phyloP scores from a whole-genome alignment of 768 basidiomycete genomes.

The Leccinum subgranulosum region DNA sequence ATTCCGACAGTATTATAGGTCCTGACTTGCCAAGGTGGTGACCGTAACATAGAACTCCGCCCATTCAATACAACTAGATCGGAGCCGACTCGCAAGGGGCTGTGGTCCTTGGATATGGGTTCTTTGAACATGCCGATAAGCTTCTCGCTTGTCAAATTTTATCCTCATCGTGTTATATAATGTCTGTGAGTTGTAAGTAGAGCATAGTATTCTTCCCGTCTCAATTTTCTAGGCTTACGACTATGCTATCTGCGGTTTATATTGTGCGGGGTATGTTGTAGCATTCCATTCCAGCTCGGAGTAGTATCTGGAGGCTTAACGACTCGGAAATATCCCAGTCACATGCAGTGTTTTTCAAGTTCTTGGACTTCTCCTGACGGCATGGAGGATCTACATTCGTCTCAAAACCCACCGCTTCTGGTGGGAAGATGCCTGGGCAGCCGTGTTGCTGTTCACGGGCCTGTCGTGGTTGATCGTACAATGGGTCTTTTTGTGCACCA shows the following conservation, averaged over 20 bases:
- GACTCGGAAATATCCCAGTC: conserved; percentile 8
- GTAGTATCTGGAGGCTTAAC: background rate
- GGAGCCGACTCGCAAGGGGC: background rate
- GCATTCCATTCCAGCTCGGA: background rate
- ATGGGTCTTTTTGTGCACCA: conserved; percentile 6
- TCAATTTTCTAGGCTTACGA: background rate
- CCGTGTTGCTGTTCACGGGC: conserved; percentile 7
- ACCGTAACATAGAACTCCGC: background rate
- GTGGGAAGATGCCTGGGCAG: conserved; percentile 22
- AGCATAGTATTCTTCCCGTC: background rate
- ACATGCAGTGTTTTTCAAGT: conserved; percentile 8
- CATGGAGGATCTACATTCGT: conserved; percentile 19
- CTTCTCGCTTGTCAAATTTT: conserved; percentile 2
- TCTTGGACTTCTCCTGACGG: conserved; percentile 14
- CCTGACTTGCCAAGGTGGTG: background rate
- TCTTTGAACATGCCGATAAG: conserved; percentile 3
- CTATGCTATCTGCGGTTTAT: background rate
- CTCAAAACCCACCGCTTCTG: conserved; percentile 15
- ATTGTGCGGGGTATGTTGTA: conserved; percentile 3
- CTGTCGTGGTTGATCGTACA: conserved; percentile 8
- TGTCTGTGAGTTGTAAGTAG: background rate
- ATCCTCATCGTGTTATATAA: background rate
- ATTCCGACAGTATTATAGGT: background rate
- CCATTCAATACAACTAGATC: background rate
- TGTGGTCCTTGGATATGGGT: background rate